Evolutionary conservation across 495 filamentous ascomycete genomes (phyloP), one percentile per base, ranked within the genome.

Genomic region (Tuber magnatum): DNA sequence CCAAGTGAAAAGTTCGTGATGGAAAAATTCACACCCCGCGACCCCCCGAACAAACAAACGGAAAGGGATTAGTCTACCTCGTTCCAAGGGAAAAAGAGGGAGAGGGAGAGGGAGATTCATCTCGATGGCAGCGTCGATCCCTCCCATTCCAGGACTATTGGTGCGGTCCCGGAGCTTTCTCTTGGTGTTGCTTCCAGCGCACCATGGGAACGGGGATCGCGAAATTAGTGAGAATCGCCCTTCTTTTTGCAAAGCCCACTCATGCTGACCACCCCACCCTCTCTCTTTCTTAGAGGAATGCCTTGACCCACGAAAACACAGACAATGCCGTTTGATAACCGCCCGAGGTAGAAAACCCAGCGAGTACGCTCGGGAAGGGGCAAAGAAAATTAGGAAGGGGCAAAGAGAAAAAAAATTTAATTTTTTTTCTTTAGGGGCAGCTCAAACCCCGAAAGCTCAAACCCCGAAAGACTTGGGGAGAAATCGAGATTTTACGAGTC

Each of bases 121-220:
- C 77, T 79, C 77, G 76, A 79, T 79, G 77, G 68, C 72, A 79
- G 76, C 70, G 77, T 73, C 78, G 77, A 79, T 79, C 77, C 70
- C 38, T 43, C 77, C 69, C 61, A 43, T 61, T 73, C 71, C 44
- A 72, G 76, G 72, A 20, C 32, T 14, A 5, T 65, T 65, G 28
- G 28, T 28, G 46, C 69, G 70, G 76, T 79, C 77, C 75, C 76
- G 77, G 77, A 79, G 77, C 46, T 79, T 79, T 79, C 77, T 79
- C 78, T 79, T 79, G 77, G 77, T 73, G 69, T 78, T 72, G 69
- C 77, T 70, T 75, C 69, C 70, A 69, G 72, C 72, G 77, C 69
- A 68, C 56, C 76, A 56, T 79, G 73, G 77, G 77, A 75, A 43
- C 75, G 73, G 77, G 40, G 77, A 79, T 79, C 77, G 77, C n/a